A percentile compares a stretch with the other conserved stretches of the same genome.
These are phyloP conservation scores for Elaphomyces granulatus DNA, from an alignment of 495 filamentous ascomycete genomes.

Conservation along the genomic window DNA sequence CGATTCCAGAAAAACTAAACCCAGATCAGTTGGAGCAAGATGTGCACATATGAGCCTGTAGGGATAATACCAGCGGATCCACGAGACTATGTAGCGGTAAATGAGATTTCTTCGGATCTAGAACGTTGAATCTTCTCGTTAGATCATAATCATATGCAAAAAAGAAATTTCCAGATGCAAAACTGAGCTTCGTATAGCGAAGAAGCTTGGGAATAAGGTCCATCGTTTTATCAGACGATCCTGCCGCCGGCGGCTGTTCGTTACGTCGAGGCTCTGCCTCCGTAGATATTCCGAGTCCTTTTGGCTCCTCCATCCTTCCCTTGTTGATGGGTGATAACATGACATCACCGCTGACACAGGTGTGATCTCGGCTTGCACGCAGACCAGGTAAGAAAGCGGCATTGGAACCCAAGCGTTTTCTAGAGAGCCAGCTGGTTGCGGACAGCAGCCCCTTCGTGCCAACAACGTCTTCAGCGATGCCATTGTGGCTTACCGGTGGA, in stretches of 20 bases:
- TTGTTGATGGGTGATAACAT: too few relatives aligned
- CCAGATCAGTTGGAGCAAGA: conserved; percentile 12
- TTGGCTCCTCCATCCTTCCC: too few relatives aligned
- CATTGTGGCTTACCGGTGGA: conserved; percentile 28
- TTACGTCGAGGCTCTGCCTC: conserved; percentile 16
- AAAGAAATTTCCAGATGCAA: conserved; percentile 73
- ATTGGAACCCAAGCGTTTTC: conserved; percentile 56
- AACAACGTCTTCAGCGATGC: conserved; percentile 73
- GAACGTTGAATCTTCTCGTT: conserved; percentile 46
- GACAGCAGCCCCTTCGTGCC: conserved; percentile 67
- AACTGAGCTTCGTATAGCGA: conserved; percentile 63
- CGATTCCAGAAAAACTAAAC: conserved; percentile 80
- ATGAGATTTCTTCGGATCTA: conserved; percentile 23
- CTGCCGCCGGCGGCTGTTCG: conserved; percentile 19
- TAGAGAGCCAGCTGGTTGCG: conserved; percentile 79
- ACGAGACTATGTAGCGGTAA: conserved; percentile 53
- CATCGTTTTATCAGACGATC: conserved; percentile 14
- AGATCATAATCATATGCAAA: conserved; percentile 89
- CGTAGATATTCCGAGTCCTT: neutral
- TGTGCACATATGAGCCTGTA: too few relatives aligned
- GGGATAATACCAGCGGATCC: conserved; percentile 49
- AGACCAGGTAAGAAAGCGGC: too few relatives aligned
- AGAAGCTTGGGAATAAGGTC: conserved; percentile 72
- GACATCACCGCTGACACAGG: too few relatives aligned
- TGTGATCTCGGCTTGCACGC: conserved; percentile 1